Percentiles rank a stretch among this genome's conserved stretches.
Evolutionary conservation across 805 yeast genomes (phyloP).

Genomic region (Lipomyces yamadae): DNA sequence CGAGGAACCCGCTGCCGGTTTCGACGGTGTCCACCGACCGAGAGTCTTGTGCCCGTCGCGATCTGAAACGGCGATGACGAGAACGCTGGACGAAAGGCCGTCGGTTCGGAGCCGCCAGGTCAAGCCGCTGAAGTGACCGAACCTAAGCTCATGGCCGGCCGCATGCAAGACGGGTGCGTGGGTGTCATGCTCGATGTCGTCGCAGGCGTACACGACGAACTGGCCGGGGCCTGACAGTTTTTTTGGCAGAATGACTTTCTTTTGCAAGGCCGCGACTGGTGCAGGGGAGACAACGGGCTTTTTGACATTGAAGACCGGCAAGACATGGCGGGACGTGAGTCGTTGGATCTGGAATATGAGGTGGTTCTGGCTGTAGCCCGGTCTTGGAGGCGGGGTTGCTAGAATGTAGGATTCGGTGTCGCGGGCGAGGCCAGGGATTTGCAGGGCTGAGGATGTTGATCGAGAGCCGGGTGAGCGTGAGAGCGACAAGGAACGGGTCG

Average conservation of each 20-base stretch:
- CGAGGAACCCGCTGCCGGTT: not conserved
- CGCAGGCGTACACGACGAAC: conserved; percentile 46
- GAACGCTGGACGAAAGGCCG: not conserved
- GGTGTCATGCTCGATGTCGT: conserved; percentile 8
- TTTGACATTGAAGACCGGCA: conserved; percentile 20
- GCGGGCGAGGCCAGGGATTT: not conserved
- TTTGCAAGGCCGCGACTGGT: conserved; percentile 1
- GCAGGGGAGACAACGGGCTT: not conserved
- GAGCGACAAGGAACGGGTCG: not conserved
- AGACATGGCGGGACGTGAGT: conserved; percentile 10
- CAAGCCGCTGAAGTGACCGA: conserved; percentile 4
- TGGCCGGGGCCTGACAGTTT: conserved; percentile 65
- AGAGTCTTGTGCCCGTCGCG: conserved; percentile 6
- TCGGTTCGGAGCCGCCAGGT: conserved; percentile 4
- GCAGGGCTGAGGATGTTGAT: conserved; percentile 3
- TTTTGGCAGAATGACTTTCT: conserved; percentile 57
- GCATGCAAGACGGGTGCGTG: conserved; percentile 5
- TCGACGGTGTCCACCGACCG: conserved; percentile 9
- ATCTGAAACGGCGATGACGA: conserved; percentile 3
- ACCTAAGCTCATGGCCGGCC: conserved; percentile 5
- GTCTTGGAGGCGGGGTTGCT: conserved; percentile 28
- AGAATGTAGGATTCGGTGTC: conserved; percentile 17
- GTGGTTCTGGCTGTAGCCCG: conserved; percentile 9
- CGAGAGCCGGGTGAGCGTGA: not conserved
- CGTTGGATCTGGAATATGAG: conserved; percentile 26